Evolutionary conservation across 139 green algal genomes (phyloP).

Genomic region (Diplosphaera chodatii): DNA sequence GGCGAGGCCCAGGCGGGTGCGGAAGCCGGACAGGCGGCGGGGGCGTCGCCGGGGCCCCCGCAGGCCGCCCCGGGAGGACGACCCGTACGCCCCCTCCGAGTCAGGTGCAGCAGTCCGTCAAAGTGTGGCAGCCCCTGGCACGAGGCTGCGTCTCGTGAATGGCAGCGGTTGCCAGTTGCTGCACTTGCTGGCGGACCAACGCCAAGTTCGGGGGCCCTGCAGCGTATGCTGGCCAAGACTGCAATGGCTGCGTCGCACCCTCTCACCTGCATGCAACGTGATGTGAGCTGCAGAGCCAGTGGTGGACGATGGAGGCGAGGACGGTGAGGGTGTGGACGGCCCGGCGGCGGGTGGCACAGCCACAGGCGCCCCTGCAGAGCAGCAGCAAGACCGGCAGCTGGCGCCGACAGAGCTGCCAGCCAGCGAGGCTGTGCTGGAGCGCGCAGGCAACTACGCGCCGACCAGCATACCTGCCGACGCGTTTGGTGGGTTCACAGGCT

Average conservation of each 20-base stretch:
- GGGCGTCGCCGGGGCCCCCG: no score
- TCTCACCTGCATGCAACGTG: no score
- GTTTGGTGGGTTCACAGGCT: not conserved
- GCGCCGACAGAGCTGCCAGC: not conserved
- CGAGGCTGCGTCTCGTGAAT: no score
- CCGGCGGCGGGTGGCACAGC: not conserved
- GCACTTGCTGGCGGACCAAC: no score
- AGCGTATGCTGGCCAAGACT: no score
- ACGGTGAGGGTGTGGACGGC: not conserved
- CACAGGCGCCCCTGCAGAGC: no score
- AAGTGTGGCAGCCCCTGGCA: no score
- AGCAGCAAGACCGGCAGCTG: not conserved
- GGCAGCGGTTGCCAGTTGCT: no score
- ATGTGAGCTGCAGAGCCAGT: not conserved
- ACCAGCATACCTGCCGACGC: not conserved
- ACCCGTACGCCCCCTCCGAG: not conserved
- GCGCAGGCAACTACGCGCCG: not conserved
- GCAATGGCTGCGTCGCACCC: no score
- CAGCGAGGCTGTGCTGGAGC: not conserved
- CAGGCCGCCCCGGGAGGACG: no score
- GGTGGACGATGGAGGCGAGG: not conserved
- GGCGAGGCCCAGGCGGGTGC: not conserved
- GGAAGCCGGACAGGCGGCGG: not conserved
- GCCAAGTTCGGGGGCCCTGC: no score
- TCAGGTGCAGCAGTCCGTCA: not conserved